These are phyloP conservation scores for Rhizodiscina lignyota DNA, from an alignment of 495 filamentous ascomycete genomes.

Conservation along the genomic window DNA sequence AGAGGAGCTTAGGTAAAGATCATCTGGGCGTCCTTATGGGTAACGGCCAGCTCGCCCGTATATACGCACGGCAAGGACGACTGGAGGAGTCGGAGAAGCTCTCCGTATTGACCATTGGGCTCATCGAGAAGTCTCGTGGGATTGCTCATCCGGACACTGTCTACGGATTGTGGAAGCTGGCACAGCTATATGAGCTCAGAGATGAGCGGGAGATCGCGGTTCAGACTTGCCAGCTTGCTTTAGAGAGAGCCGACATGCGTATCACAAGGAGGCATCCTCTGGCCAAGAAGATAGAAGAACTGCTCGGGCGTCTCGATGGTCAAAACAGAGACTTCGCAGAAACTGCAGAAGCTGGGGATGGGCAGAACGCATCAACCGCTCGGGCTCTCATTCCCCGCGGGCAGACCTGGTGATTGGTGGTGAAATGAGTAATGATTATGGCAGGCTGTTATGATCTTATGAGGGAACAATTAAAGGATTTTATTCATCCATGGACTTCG, in stretches of 20 bases:
- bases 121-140: background rate
- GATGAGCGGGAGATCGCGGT: background rate
- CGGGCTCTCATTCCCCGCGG: no score
- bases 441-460: no score
- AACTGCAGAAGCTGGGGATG: no score
- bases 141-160: background rate
- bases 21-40: background rate
- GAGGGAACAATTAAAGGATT: no score
- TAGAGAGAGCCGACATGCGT: background rate
- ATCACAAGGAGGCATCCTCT: background rate
- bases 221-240: background rate
- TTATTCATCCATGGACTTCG: no score
- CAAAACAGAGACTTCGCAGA: no score
- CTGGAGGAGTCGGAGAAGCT: background rate
- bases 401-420: no score
- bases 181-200: background rate
- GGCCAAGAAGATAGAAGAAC: background rate
- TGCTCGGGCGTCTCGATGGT: background rate
- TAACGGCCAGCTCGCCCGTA: background rate
- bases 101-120: background rate
- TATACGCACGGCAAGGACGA: background rate
- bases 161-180: background rate
- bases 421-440: no score
- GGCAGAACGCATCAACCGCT: no score
- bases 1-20: background rate